Conservation (phyloP, 768 basidiomycete genomes). For the Collybiopsis confluens region DNA sequence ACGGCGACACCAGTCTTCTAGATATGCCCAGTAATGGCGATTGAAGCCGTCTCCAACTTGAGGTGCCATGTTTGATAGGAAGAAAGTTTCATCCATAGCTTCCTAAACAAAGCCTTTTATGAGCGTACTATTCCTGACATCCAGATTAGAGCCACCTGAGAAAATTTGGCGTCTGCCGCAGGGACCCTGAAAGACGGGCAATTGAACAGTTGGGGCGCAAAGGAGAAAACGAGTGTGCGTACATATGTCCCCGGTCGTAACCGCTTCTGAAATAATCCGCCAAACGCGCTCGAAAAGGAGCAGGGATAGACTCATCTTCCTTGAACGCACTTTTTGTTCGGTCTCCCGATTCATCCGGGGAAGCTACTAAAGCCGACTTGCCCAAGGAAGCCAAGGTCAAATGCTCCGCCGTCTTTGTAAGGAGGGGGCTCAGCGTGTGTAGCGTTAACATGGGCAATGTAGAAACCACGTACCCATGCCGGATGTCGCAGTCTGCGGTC, state of each 20-base stretch:
- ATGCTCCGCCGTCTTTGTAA: conserved; percentile 85
- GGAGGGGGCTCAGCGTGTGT: neutral
- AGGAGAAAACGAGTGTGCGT: conserved; percentile 21
- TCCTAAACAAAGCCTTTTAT: conserved; percentile 37
- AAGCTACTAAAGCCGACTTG: conserved; percentile 31
- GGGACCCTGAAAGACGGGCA: conserved; percentile 63
- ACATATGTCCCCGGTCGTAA: conserved; percentile 98
- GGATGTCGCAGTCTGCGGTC: conserved; percentile 89
- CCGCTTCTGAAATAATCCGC: conserved; percentile 91
- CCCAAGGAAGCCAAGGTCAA: conserved; percentile 75
- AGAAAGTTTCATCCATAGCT: conserved; percentile 97
- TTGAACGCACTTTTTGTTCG: conserved; percentile 72
- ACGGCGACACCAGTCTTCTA: conserved; percentile 92
- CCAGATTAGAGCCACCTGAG: conserved; percentile 53
- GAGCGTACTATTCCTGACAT: no score
- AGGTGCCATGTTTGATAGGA: conserved; percentile 93
- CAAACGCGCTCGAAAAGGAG: conserved; percentile 73
- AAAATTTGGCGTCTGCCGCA: conserved; percentile 91
- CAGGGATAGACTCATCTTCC: conserved; percentile 80
- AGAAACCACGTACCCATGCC: conserved; percentile 66
- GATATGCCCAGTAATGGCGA: conserved; percentile 95
- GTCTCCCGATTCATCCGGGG: conserved; percentile 46
- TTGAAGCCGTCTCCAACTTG: conserved; percentile 99
- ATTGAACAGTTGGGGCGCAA: neutral
- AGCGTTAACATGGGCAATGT: neutral